These are phyloP conservation scores for Cokeromyces recurvatus DNA, from an alignment of 371 early-diverging fungal species.

Conservation along the genomic window DNA sequence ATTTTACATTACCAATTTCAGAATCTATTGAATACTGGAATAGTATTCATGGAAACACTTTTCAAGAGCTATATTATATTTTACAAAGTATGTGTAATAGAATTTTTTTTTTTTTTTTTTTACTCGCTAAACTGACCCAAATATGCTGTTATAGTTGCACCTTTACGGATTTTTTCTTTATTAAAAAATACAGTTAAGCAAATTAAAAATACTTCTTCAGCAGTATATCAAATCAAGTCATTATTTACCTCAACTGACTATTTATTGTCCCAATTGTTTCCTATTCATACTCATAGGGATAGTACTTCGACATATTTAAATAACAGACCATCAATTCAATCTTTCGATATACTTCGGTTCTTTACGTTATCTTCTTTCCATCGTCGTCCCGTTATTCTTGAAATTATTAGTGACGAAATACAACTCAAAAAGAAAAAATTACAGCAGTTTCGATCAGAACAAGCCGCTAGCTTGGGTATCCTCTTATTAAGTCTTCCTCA, in stretches of 20 bases:
- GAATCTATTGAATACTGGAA: constrained; percentile 71
- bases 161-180: constrained; percentile 33
- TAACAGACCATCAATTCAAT: too few species aligned
- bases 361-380: constrained; percentile 8
- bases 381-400: constrained; percentile 42
- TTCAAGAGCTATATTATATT: constrained; percentile 49
- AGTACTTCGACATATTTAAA: too few species aligned
- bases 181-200: constrained; percentile 20
- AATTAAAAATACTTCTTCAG: not conserved
- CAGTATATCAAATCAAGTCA: constrained; percentile 11
- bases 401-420: constrained; percentile 60
- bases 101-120: constrained; percentile 4
- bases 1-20: constrained; percentile 59
- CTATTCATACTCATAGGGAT: too few species aligned
- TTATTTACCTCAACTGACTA: constrained; percentile 24
- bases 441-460: constrained; percentile 46
- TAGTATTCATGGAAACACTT: constrained; percentile 44
- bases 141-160: constrained; percentile 32
- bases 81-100: constrained; percentile 55
- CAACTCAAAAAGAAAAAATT: constrained; percentile 49
- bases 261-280: constrained; percentile 30
- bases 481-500: constrained; percentile 34
- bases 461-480: constrained; percentile 64
- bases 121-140: not conserved
- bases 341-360: constrained; percentile 5